Base-by-base conservation (phyloP, 1,284 basidiomycete species). In the Apiotrichum brassicae region DNA sequence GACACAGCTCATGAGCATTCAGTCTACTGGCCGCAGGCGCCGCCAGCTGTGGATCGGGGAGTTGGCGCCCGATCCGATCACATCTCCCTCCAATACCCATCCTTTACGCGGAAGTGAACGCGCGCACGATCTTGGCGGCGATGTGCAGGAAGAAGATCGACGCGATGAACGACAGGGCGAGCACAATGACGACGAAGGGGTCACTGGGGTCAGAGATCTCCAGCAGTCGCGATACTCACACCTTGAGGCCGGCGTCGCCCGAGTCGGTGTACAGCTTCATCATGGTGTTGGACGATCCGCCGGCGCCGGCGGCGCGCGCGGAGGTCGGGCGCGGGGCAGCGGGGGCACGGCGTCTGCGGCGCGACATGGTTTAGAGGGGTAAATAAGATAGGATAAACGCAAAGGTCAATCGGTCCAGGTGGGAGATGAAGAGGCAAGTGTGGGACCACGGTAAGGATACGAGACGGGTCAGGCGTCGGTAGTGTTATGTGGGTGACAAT, bases 61-160 rank as follows among this genome's bases (percentile, higher is more conserved):
- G 4, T 25, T 40, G 8, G 25, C 13, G 7, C 39, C 18, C 11
- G 19, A 22, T 20, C 35, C 23, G n/a, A 20, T 13, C 5, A 39
- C 22, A 39, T 9, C 9, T 33, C 26, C 41, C 9, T 23, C 18
- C 18, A 16, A 30, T 14, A 4, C 14, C 18, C n/a, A n/a, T n/a
- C 22, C 18, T 30, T 44, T 45, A 48, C 66, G 79, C 91, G 76
- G 91, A 92, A 61, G 87, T 83, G 76, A 95, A 89, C 47, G 83
- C 82, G 59, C 89, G 83, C 71, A 94, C 89, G 70, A 95, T 77
- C 78, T 97, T 97, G 64, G 90, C 91, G 49, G 91, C 86, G 71
- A 98, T 94, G 76, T 98, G 94, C 41, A 98, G 86, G 82, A 93
- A 91, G 81, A 98, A 97, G 71, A 98, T 97, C 52, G 91, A 95